Evolutionary conservation across 179 eudicot genomes (phyloP), one percentile per base, ranked within the genome.

Genomic region (Carnegiea gigantea): DNA sequence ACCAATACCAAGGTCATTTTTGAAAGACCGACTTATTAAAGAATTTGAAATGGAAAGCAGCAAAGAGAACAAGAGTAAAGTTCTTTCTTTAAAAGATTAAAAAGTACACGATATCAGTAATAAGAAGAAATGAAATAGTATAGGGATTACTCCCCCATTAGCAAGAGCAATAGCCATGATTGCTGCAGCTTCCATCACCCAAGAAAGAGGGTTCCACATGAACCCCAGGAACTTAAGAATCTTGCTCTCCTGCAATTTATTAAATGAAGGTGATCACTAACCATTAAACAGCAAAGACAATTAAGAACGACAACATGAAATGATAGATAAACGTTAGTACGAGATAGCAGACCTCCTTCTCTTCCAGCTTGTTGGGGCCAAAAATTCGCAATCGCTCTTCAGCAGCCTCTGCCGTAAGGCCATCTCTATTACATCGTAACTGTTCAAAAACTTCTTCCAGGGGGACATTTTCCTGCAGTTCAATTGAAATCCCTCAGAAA

Each of bases 141-240:
- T 74, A 65, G 38, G 24, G 26, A 89, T 89, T 85, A 91, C 94
- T 77, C 97, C 97, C 77, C 97, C 97, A 83, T 91, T 92, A 59
- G 94, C 94, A 59, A 92, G 90, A 26, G 91, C 97, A 79, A 91
- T 91, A 8, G 94, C 94, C 97, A 92, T 92, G 77, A 92, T 88
- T 64, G 94, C 97, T 64, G 97, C 97, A 84, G 94, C 94, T 86
- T 92, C 97, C 97, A 91, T 91, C 72, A 91, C 94, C 97, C 97
- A 92, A 81, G 97, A 92, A 21, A 92, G 87, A 81, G 97, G 97
- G 83, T 92, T 92, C 94, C 94, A 90, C 97, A 91, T 92, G 86
- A 92, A 92, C 28, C 97, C 93, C 74, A 92, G 68, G 82, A 90
- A 92, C 84, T 90, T 92, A 83, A 90, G 81, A 83, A 92, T 76